Evolutionary conservation across 352 stramenopile genomes (phyloP), one percentile per base, ranked within the genome.

Genomic region (Pythium grandisporangium): DNA sequence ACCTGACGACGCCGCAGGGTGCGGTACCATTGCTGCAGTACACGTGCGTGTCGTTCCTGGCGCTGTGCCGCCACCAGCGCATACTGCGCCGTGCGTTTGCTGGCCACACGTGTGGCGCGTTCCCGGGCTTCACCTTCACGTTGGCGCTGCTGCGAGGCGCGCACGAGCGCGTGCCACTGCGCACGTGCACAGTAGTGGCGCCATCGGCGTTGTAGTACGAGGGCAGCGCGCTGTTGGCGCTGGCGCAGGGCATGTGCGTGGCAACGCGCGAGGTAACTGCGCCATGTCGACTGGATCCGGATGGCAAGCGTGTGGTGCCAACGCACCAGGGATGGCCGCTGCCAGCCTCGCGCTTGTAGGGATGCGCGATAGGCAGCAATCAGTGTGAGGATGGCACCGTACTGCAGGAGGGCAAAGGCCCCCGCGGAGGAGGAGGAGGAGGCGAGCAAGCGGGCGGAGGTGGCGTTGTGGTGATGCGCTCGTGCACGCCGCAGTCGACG

Each of bases 11-110:
- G 62, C 25, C 62, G 61, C 32, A 86, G 45, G 34, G 68, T 86
- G 14, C 61, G 64, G 16, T 67, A 82, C 70, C 72, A 85, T 17
- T 63, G 51, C 52, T 91, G 77, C 11, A 91, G 58, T 19, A 86
- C 38, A 1, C 66, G 41, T 4, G 58, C 67, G 27, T 67, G 39
- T 1, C 44, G 40, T 2, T 51, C 51, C 14, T 84, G 61, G 16
- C 51, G 58, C 12, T 63, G 52, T 24, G 67, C 55, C 8, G 69
- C 72, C 41, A 72, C 65, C 8, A 84, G 48, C 4, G 66, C 70
- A 24, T 71, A 69, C 26, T 86, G 71, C 7, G 62, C 63, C 21
- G 73, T 82, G 30, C 62, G 74, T 29, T 82, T 85, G 32, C 61
- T 58, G 4, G 74, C 59, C 19, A 91, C 60, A 10, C 70, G 65